Evolutionary conservation across 495 filamentous ascomycete species (phyloP), one percentile per base, ranked within the genome.

Genomic region (Penicillium mononematosum): DNA sequence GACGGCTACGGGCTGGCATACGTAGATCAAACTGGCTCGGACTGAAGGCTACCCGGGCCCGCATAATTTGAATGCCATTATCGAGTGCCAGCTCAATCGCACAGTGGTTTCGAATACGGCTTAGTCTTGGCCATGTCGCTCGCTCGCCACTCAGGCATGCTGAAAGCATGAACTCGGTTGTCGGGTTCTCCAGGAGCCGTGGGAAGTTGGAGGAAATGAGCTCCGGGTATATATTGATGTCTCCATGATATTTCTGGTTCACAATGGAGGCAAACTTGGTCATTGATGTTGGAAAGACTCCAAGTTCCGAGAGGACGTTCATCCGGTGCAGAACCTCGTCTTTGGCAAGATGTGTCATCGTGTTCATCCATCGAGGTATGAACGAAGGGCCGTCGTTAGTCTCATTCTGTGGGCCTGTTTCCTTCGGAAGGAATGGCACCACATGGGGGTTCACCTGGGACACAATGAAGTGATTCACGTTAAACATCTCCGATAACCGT

Each of bases 401-500:
- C 36, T 69, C 65, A 12, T 70, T 65, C 29, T 73, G 74, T 0
- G 80, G 73, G 11, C 81, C 80, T 53, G 89, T 86, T 55, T 92
- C 87, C 61, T 86, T 88, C 22, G 81, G 72, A 17, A 96, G 77
- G 59, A 98, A 96, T 7, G 92, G 92, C 0, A 95, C 86, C 29
- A 97, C 88, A 62, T 97, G 93, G 1, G 93, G 93, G 64, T 96
- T 97, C 45, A 95, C 91, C 66, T 98, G 93, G 0, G 92, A 96
- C 31, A 96, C 93, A 65, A 98, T 96, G 67, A 96, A 96, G 66
- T 96, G 92, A 66, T 96, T 98, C 72, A 96, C 92, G 65, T 96
- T 96, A 74, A 96, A 96, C 89, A 96, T 93, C 62, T 96, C 92
- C 0, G 92, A 87, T 11, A 98, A 77, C 10, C 89, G 81, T 44